Base-by-base conservation (phyloP, 345 rosid species). In the Reutealis trisperma region DNA sequence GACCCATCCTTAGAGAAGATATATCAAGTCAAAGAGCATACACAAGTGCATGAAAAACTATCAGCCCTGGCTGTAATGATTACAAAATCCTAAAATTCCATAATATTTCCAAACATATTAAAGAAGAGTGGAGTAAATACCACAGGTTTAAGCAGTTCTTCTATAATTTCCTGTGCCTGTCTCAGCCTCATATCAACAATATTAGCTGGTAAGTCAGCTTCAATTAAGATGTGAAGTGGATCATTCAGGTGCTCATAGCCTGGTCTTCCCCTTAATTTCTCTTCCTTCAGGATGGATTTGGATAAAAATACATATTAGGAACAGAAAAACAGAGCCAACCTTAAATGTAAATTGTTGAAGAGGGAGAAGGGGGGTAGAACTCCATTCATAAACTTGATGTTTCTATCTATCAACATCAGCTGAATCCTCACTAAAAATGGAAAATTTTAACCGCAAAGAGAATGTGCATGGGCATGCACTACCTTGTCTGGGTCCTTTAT, bases 401-500 rank as follows among this genome's bases (percentile, higher is more conserved):
- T 32, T 55, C 24, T 42, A 61, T 66, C 70, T 24, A 74, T 63
- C 79, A 74, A 21, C 58, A 59, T 61, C 63, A 71, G 61, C 34
- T 10, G 0, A 41, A 58, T 44, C 3, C 6, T 45, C 51, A 42
- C n/a, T 37, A 18, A n/a, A 75, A 44, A 62, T 4, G 67, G 63
- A 27, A 49, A 68, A 19, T 61, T 61, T 15, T 4, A 69, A 27
- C 2, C 34, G 27, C 19, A 41, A 62, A 76, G 76, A 27, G 61
- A 55, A 68, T 59, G 67, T 55, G 30, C 37, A 71, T 42, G 30
- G 61, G 25, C 32, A n/a, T 63, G 59, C 19, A 78, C 61, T 85
- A 93, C 99, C 89, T 93, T 93, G 82, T 93, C 99, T 52, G 95
- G 98, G 82, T 96, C 99, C 81, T 96, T 96, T 77, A 96, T 96